These are phyloP conservation scores for Fonsecaea monophora DNA, from an alignment of 2,329 filamentous ascomycete genomes.

Conservation along the genomic window DNA sequence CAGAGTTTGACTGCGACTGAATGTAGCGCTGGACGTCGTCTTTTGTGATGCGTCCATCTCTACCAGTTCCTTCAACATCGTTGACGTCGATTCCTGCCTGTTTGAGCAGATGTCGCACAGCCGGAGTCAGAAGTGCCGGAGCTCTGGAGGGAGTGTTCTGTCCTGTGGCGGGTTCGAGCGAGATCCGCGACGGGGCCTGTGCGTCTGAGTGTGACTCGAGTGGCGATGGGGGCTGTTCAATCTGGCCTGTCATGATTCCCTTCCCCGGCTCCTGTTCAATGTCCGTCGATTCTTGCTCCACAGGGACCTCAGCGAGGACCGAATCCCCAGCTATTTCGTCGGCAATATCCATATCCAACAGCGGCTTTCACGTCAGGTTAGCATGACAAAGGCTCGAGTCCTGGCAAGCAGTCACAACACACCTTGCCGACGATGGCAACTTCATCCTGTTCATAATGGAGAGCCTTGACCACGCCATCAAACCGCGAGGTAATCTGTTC, in stretches of 20 bases:
- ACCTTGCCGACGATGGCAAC: constrained; percentile 83
- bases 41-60: constrained; percentile 87
- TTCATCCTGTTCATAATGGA: constrained; percentile 93
- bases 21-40: constrained; percentile 83
- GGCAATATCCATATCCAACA: constrained; percentile 35
- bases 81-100: constrained; percentile 50
- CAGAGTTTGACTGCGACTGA: constrained; percentile 43
- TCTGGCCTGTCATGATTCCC: background rate
- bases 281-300: background rate
- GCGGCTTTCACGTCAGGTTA: constrained; percentile 14
- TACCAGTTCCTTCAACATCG: constrained; percentile 82
- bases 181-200: background rate
- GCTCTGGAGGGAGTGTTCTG: background rate
- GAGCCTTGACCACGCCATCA: constrained; percentile 90
- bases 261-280: background rate
- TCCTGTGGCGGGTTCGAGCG: background rate
- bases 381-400: background rate
- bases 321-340: constrained; percentile 63
- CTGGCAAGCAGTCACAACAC: background rate
- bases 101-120: constrained; percentile 85
- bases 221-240: background rate
- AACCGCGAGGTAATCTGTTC: constrained; percentile 92
- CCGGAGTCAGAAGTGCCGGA: constrained; percentile 66
- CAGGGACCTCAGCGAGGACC: background rate
- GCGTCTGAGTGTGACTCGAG: background rate